phyloP scores from a whole-genome alignment of 1,139 yeast genomes.

The Meyerozyma smithsonii region DNA sequence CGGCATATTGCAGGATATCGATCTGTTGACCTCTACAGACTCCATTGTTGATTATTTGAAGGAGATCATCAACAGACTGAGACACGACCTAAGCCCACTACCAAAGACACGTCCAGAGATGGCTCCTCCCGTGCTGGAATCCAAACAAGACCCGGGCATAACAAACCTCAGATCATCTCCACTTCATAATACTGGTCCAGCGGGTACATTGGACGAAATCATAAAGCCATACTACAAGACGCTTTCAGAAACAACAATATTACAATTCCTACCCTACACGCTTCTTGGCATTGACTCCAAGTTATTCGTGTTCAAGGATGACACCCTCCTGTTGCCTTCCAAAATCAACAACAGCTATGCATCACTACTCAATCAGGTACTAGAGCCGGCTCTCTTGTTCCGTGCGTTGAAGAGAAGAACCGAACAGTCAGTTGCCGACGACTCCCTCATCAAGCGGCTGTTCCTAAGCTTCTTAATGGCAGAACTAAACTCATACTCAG shows the following conservation, averaged over 20 bases:
- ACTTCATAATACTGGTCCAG: not conserved
- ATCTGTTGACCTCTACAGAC: not conserved
- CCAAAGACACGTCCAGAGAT: not conserved
- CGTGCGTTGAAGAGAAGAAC: constrained; percentile 34
- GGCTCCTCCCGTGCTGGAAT: not conserved
- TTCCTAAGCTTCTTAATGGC: constrained; percentile 52
- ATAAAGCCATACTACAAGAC: constrained; percentile 24
- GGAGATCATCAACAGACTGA: not conserved
- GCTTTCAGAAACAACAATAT: constrained; percentile 44
- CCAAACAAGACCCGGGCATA: not conserved
- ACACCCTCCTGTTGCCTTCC: constrained; percentile 43
- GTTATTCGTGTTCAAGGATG: constrained; percentile 44
- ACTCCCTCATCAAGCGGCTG: constrained; percentile 61
- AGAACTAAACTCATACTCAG: constrained; percentile 51
- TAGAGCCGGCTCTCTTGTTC: constrained; percentile 74
- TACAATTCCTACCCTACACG: constrained; percentile 59
- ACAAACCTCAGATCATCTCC: not conserved
- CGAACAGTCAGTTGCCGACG: constrained; percentile 16
- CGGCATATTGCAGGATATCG: not conserved
- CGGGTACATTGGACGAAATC: not conserved
- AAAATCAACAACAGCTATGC: constrained; percentile 54
- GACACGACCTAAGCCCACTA: not conserved
- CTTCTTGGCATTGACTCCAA: constrained; percentile 71
- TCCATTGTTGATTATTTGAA: not conserved
- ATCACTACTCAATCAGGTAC: constrained; percentile 50